Conservation (phyloP, 129 eudicot species). For the Tagetes patula region DNA sequence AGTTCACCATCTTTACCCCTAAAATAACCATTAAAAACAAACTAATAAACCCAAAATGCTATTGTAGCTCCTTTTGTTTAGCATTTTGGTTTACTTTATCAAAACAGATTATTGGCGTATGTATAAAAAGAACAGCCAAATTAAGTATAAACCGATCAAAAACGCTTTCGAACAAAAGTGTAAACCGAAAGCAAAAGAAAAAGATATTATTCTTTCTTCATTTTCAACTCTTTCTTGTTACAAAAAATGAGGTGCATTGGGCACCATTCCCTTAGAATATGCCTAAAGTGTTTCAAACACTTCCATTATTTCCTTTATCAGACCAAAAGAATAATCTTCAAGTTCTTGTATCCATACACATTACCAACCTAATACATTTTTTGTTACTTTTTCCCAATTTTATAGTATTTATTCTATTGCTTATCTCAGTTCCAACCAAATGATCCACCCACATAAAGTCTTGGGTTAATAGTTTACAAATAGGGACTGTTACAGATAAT, state of each 20-base stretch:
- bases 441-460: slow-evolving; percentile 24
- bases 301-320: slow-evolving; percentile 18
- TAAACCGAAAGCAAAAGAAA: slow-evolving; percentile 29
- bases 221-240: slow-evolving; percentile 20
- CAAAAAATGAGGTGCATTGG: slow-evolving; percentile 8
- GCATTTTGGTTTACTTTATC: slow-evolving; percentile 5
- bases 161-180: background rate
- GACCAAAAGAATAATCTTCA: slow-evolving; percentile 39
- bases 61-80: background rate
- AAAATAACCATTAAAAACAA: slow-evolving; percentile 19
- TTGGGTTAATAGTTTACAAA: background rate
- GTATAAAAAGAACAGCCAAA: background rate
- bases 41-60: background rate
- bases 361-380: slow-evolving; percentile 17
- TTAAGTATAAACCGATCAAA: background rate
- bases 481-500: no score
- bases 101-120: background rate
- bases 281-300: slow-evolving; percentile 31
- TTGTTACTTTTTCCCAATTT: background rate
- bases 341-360: slow-evolving; percentile 30
- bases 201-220: slow-evolving; percentile 33
- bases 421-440: slow-evolving; percentile 22
- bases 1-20: slow-evolving; percentile 91
- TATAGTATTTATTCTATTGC: background rate
- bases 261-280: slow-evolving; percentile 36